These are phyloP conservation scores for Camelina hispida DNA, from an alignment of 345 rosid genomes.

Conservation along the genomic window DNA sequence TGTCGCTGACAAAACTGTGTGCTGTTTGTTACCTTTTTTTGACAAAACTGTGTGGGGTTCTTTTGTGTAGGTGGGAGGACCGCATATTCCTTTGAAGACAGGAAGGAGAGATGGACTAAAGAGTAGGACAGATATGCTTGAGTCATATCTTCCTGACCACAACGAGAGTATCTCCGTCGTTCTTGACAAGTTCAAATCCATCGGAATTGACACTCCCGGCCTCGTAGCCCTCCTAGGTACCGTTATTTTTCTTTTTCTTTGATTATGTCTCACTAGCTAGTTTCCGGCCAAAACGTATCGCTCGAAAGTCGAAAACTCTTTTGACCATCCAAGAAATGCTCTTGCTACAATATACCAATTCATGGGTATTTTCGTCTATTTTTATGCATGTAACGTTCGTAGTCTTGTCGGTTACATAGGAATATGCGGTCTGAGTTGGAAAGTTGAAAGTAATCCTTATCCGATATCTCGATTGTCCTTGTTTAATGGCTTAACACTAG, in stretches of 20 bases:
- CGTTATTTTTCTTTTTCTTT: slow-evolving; percentile 5
- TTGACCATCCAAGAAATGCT: background rate
- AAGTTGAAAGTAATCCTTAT: slow-evolving; percentile 4
- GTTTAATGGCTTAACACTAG: background rate
- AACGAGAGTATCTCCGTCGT: slow-evolving; percentile 88
- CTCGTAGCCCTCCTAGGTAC: slow-evolving; percentile 63
- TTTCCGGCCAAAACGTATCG: background rate
- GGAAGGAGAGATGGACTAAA: slow-evolving; percentile 92
- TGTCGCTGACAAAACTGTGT: slow-evolving; percentile 12
- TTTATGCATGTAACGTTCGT: background rate
- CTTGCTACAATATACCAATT: background rate
- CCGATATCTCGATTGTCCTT: background rate
- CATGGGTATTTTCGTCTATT: slow-evolving; percentile 16
- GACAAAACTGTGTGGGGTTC: slow-evolving; percentile 17
- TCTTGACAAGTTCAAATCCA: slow-evolving; percentile 75
- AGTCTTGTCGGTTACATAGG: background rate
- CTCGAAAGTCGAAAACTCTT: slow-evolving; percentile 7
- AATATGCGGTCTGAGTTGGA: slow-evolving; percentile 12
- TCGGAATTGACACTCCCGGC: slow-evolving; percentile 85
- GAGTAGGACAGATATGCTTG: slow-evolving; percentile 83
- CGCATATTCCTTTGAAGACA: slow-evolving; percentile 82
- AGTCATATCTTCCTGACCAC: slow-evolving; percentile 87
- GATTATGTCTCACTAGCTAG: background rate
- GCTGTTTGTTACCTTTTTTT: background rate
- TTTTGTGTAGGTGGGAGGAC: slow-evolving; percentile 81